These are phyloP conservation scores for Blumeria hordei DNA, from an alignment of 2,329 filamentous ascomycete species.

Conservation along the genomic window DNA sequence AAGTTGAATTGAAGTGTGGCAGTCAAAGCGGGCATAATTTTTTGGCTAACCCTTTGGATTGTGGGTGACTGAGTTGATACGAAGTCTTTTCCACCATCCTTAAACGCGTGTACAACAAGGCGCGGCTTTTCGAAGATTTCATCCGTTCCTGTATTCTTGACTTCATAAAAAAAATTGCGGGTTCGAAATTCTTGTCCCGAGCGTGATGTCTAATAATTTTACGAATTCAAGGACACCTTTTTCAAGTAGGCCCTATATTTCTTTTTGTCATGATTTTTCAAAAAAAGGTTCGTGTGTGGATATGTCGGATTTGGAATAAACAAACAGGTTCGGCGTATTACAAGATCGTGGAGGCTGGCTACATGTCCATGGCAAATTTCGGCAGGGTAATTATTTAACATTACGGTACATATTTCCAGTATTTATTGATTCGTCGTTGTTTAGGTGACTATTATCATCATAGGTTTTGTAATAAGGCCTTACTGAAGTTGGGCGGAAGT, in stretches of 20 bases:
- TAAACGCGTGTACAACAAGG: constrained; percentile 4
- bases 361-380: background rate
- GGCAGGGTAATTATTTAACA: background rate
- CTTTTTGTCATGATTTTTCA: background rate
- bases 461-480: background rate
- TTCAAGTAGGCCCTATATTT: background rate
- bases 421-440: background rate
- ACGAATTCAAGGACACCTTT: background rate
- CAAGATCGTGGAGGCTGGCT: background rate
- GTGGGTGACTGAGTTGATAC: constrained; percentile 4
- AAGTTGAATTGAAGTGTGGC: background rate
- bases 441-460: no score
- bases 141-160: constrained; percentile 3
- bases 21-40: constrained; percentile 2
- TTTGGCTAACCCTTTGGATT: constrained; percentile 4
- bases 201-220: background rate
- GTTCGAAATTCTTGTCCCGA: constrained; percentile 2
- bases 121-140: constrained; percentile 4
- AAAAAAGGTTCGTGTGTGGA: background rate
- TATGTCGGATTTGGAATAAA: background rate
- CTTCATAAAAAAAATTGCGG: constrained; percentile 4
- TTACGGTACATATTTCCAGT: background rate
- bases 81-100: constrained; percentile 1
- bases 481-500: background rate
- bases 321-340: background rate